phyloP scores from a whole-genome alignment of 192 early-diverging fungal species.

The Coemansia furcata region DNA sequence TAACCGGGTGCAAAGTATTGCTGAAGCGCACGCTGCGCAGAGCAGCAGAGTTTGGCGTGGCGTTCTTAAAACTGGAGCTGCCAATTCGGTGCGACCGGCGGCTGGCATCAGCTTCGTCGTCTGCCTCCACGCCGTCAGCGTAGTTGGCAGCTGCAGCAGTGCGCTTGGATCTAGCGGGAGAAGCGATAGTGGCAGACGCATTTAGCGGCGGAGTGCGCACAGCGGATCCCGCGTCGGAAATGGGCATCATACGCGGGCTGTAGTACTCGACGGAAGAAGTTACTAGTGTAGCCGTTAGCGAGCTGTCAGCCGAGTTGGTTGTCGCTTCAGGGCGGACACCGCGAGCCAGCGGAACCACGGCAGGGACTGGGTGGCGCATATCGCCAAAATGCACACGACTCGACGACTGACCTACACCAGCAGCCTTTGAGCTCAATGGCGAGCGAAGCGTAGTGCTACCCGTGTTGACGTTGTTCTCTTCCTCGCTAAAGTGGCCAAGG shows the following conservation, averaged over 20 bases:
- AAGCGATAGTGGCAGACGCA: neutral
- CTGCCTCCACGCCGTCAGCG: conserved; percentile 32
- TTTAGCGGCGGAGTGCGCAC: neutral
- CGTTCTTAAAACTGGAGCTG: neutral
- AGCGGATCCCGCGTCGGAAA: neutral
- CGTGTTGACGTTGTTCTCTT: conserved; percentile 6
- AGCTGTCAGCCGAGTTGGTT: conserved; percentile 45
- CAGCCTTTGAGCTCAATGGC: neutral
- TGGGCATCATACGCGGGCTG: conserved; percentile 22
- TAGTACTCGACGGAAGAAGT: conserved; percentile 49
- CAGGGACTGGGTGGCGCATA: neutral
- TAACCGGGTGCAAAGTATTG: neutral
- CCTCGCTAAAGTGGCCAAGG: conserved; percentile 45
- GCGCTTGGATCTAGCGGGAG: neutral
- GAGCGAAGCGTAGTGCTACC: conserved; percentile 1
- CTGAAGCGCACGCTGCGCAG: conserved; percentile 12
- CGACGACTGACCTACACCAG: neutral
- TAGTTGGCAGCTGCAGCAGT: conserved; percentile 1
- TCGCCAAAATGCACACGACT: conserved; percentile 36
- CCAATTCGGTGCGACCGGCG: conserved; percentile 9
- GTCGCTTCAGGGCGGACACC: conserved; percentile 12
- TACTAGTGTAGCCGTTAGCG: conserved; percentile 47
- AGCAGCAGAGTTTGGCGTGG: neutral
- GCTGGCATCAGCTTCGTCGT: conserved; percentile 39
- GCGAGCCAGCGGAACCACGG: conserved; percentile 19